Evolutionary conservation across 116 monocot genomes (phyloP).

Genomic region (Cymodocea nodosa): DNA sequence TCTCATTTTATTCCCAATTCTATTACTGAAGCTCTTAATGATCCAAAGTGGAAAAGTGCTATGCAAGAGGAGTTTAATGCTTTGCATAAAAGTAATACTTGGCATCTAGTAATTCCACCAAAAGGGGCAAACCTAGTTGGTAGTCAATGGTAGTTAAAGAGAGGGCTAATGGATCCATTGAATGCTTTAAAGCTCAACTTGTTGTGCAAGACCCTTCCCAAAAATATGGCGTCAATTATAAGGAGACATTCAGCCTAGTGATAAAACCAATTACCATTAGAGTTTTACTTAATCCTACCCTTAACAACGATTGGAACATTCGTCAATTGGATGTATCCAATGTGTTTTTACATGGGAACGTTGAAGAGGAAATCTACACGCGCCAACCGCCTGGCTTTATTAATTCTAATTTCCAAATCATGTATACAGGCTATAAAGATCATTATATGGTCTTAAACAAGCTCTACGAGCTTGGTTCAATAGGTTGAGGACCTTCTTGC

Average conservation of each 20-base stretch:
- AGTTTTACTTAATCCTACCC: neutral
- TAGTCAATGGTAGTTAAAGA: neutral
- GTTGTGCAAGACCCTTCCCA: neutral
- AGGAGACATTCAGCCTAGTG: no score
- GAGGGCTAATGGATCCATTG: neutral
- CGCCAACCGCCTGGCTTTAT: neutral
- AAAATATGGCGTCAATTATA: no score
- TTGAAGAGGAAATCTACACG: neutral
- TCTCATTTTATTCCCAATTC: neutral
- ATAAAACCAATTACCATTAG: neutral
- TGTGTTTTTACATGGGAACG: slow-evolving; percentile 1
- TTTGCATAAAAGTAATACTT: neutral
- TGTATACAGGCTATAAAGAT: neutral
- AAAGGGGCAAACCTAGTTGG: neutral
- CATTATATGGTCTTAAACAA: slow-evolving; percentile 2
- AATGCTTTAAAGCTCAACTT: neutral
- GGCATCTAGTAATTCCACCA: neutral
- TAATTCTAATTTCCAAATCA: neutral
- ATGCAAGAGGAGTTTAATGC: neutral
- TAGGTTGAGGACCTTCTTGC: neutral
- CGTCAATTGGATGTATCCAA: slow-evolving; percentile 3
- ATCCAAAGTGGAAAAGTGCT: neutral
- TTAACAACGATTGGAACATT: neutral
- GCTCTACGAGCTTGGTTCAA: neutral
- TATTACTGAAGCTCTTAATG: neutral